A percentile compares a stretch with the other conserved stretches of the same genome.
phyloP scores from a whole-genome alignment of 495 filamentous ascomycete species.

The Penicillium egyptiacum region DNA sequence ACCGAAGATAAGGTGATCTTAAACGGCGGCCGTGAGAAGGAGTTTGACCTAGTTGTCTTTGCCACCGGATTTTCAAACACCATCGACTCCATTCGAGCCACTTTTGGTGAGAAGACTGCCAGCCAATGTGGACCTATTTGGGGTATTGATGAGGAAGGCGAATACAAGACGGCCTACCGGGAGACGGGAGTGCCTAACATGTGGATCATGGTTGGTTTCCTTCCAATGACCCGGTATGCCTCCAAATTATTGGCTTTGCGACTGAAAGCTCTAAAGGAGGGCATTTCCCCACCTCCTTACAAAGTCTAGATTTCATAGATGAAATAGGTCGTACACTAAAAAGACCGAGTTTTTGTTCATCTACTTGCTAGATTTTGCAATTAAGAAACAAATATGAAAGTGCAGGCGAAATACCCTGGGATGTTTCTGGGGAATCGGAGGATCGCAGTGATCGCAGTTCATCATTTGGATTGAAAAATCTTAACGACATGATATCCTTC shows the following conservation, averaged over 20 bases:
- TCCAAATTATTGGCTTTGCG: constrained; percentile 26
- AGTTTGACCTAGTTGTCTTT: constrained; percentile 71
- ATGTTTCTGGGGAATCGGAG: not conserved
- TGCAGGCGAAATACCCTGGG: not conserved
- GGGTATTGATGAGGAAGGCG: constrained; percentile 73
- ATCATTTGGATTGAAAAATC: not conserved
- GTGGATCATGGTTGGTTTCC: constrained; percentile 30
- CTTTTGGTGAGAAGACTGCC: constrained; percentile 64
- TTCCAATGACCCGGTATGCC: constrained; percentile 23
- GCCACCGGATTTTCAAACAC: constrained; percentile 71
- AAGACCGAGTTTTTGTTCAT: constrained; percentile 4
- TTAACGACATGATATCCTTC: not conserved
- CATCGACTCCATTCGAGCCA: constrained; percentile 27
- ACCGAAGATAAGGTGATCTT: constrained; percentile 46
- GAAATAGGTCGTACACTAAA: constrained; percentile 5
- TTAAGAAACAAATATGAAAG: not conserved
- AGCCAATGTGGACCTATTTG: constrained; percentile 63
- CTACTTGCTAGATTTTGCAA: not conserved
- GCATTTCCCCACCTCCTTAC: constrained; percentile 22
- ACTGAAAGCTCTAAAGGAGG: constrained; percentile 24
- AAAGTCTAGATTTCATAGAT: constrained; percentile 12
- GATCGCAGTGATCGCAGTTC: not conserved
- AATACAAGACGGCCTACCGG: constrained; percentile 62
- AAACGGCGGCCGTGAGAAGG: constrained; percentile 56
- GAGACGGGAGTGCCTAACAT: constrained; percentile 44